A percentile compares a stretch with the other conserved stretches of the same genome.
Conservation (phyloP, 164 flowering plant species). For the Aristolochia fimbriata region DNA sequence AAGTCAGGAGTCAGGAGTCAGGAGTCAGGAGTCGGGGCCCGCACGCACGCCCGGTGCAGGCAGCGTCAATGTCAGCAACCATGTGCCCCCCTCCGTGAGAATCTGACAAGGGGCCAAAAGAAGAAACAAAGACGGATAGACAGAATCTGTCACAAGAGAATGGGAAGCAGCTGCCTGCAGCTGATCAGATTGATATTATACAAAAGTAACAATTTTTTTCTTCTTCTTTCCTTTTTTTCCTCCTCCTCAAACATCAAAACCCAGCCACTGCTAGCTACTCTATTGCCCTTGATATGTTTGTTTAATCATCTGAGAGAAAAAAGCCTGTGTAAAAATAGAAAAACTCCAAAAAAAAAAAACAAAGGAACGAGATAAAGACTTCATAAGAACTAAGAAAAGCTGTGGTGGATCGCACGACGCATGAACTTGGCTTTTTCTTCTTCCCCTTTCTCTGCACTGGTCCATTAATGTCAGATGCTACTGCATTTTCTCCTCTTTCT, state of each 20-base stretch:
- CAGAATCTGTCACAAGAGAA: background rate
- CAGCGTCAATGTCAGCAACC: slow-evolving; percentile 9
- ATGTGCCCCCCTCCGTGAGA: slow-evolving; percentile 6
- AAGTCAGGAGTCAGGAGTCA: too few relatives aligned
- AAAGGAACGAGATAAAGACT: background rate
- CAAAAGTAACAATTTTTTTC: background rate
- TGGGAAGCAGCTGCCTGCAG: background rate
- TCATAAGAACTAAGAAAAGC: background rate
- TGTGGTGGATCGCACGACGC: too few relatives aligned
- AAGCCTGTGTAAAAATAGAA: background rate
- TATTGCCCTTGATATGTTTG: background rate
- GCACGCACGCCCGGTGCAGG: too few relatives aligned
- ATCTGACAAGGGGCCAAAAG: background rate
- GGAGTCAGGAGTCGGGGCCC: too few relatives aligned
- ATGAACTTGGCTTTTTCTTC: too few relatives aligned
- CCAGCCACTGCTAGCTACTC: background rate
- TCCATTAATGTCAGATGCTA: too few relatives aligned
- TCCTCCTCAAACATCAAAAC: background rate
- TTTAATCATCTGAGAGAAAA: background rate
- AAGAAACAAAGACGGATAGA: background rate
- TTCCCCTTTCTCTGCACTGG: too few relatives aligned
- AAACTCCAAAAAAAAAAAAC: background rate
- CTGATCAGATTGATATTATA: background rate
- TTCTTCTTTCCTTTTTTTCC: background rate
- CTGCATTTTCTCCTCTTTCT: too few relatives aligned